Conservation (phyloP, 495 filamentous ascomycete species). For the Penicillium cataractarum region DNA sequence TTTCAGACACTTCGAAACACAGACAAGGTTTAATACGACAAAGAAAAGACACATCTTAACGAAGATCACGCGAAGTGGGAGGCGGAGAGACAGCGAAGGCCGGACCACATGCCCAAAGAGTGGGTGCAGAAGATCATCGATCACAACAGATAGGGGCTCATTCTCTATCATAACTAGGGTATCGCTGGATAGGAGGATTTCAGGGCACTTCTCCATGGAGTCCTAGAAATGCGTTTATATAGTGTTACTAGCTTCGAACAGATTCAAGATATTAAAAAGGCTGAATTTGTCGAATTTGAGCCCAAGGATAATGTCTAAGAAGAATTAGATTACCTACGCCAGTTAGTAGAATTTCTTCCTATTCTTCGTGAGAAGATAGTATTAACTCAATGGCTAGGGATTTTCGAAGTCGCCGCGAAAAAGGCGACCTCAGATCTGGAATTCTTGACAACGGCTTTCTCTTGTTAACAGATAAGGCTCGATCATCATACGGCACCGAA, state of each 20-base stretch:
- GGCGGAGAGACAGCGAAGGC: not conserved
- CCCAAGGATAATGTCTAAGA: not conserved
- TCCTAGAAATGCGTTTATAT: not conserved
- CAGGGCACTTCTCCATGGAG: not conserved
- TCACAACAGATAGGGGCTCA: not conserved
- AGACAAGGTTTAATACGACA: not conserved
- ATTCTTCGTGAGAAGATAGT: constrained; percentile 22
- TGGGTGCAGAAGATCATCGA: constrained; percentile 3
- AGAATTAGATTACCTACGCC: not conserved
- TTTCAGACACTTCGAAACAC: not conserved
- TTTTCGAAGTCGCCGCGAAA: constrained; percentile 1
- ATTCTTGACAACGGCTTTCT: constrained; percentile 6
- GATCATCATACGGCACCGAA: not conserved
- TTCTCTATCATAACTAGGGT: not conserved
- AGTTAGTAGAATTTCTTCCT: not conserved
- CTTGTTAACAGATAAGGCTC: not conserved
- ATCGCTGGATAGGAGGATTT: not conserved
- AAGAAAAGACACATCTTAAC: not conserved
- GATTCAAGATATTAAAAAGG: not conserved
- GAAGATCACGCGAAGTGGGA: too few species aligned
- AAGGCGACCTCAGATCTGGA: not conserved
- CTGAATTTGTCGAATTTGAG: not conserved
- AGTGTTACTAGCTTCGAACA: not conserved
- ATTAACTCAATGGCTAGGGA: not conserved
- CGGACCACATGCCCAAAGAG: not conserved